Conservation (phyloP, 2,329 filamentous ascomycete genomes). For the Trichoderma afroharzianum region DNA sequence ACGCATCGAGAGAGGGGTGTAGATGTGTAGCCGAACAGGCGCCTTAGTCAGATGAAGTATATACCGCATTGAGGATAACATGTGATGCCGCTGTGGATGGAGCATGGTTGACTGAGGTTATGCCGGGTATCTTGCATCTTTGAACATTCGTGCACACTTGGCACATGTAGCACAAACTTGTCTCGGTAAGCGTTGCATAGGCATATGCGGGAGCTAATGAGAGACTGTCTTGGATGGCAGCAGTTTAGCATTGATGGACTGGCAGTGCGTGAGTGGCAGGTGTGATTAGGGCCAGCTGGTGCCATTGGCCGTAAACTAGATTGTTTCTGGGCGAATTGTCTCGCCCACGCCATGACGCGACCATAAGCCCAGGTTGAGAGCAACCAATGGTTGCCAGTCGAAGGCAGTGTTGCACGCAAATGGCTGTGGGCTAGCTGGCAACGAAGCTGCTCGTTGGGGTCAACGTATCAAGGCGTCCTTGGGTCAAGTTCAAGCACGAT, state of each 20-base stretch:
- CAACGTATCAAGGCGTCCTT: not conserved
- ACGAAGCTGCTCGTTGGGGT: not conserved
- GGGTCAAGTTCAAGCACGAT: not conserved
- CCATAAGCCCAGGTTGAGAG: not conserved
- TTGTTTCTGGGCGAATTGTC: not conserved
- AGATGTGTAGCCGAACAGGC: not conserved
- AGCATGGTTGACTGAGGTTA: not conserved
- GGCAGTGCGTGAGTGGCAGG: not conserved
- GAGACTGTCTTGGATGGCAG: conserved; percentile 4
- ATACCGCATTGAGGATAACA: not conserved
- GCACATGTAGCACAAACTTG: not conserved
- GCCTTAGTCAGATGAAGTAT: not conserved
- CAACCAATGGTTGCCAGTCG: not conserved
- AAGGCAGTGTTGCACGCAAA: not conserved
- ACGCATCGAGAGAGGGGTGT: not conserved
- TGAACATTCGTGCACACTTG: not conserved
- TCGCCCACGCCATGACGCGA: not conserved
- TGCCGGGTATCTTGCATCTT: not conserved
- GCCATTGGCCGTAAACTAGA: not conserved
- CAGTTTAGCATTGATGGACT: not conserved
- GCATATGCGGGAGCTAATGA: not conserved
- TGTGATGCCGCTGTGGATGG: not conserved
- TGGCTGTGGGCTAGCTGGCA: not conserved
- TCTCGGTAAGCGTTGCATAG: conserved; percentile 8
- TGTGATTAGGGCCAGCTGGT: not conserved